A percentile compares a stretch with the other conserved stretches of the same genome.
phyloP scores from a whole-genome alignment of 1,284 basidiomycete genomes.

The Malassezia psittaci region DNA sequence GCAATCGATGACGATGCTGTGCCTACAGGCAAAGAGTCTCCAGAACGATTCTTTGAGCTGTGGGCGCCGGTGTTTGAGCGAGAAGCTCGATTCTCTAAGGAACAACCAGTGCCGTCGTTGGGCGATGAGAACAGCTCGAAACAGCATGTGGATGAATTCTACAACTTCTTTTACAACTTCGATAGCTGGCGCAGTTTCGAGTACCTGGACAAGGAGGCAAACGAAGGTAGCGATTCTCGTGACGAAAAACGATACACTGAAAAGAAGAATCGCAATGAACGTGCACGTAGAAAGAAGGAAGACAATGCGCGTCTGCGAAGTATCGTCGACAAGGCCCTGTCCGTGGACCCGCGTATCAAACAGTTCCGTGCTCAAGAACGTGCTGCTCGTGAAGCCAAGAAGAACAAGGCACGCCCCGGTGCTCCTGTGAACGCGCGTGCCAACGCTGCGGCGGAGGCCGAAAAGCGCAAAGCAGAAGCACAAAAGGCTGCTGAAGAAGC shows the following conservation, averaged over 20 bases:
- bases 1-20: conserved; percentile 60
- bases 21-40: conserved; percentile 49
- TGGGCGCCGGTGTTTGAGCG: conserved; percentile 75
- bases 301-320: conserved; percentile 81
- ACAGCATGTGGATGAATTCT: conserved; percentile 79
- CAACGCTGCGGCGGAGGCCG: conserved; percentile 37
- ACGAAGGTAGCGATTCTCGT: conserved; percentile 91
- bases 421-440: conserved; percentile 20
- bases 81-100: conserved; percentile 81
- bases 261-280: conserved; percentile 98
- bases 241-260: conserved; percentile 98
- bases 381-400: conserved; percentile 85
- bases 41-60: conserved; percentile 57
- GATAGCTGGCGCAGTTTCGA: conserved; percentile 97
- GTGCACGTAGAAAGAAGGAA: conserved; percentile 91
- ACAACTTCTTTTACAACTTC: conserved; percentile 99
- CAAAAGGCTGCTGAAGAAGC: conserved; percentile 61
- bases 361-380: conserved; percentile 94
- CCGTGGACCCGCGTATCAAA: conserved; percentile 88
- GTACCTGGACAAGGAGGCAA: conserved; percentile 95
- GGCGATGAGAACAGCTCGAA: conserved; percentile 66
- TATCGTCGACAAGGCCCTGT: conserved; percentile 77
- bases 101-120: conserved; percentile 72
- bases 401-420: conserved; percentile 55
- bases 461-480: conserved; percentile 62